Conservation (phyloP, 73 alveolate genomes). For the Paramecium bursaria region DNA sequence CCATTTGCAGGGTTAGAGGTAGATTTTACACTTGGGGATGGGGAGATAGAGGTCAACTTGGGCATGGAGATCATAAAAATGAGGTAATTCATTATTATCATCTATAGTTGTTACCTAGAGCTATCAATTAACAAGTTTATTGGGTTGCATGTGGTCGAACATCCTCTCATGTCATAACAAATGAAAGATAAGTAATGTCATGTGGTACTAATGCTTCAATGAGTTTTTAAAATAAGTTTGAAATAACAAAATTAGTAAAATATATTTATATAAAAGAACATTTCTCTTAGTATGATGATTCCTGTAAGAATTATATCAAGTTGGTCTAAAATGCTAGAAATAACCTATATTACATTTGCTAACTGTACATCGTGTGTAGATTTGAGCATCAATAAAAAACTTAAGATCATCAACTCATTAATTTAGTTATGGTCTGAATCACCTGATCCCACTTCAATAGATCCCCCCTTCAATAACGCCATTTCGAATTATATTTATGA, state of each 20-base stretch:
- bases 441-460: conserved; percentile 26
- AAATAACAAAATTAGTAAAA: conserved; percentile 75
- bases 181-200: conserved; percentile 77
- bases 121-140: conserved; percentile 73
- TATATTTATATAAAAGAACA: conserved; percentile 71
- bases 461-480: conserved; percentile 56
- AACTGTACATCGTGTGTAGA: conserved; percentile 81
- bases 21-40: conserved; percentile 98
- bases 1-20: conserved; percentile 82
- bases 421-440: conserved; percentile 47
- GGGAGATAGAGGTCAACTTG: conserved; percentile 97
- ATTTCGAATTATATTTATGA: conserved; percentile 32
- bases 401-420: conserved; percentile 25
- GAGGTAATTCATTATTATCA: conserved; percentile 66
- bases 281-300: conserved; percentile 81
- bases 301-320: conserved; percentile 67
- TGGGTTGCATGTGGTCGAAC: conserved; percentile 92
- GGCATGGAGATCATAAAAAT: conserved; percentile 82
- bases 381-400: background rate
- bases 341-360: conserved; percentile 88
- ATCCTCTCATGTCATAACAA: conserved; percentile 82
- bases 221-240: conserved; percentile 76
- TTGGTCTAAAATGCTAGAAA: conserved; percentile 87
- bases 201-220: conserved; percentile 93
- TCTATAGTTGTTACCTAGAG: conserved; percentile 74